Base-by-base conservation (phyloP, 208 protist species). In the Crithidia thermophila region DNA sequence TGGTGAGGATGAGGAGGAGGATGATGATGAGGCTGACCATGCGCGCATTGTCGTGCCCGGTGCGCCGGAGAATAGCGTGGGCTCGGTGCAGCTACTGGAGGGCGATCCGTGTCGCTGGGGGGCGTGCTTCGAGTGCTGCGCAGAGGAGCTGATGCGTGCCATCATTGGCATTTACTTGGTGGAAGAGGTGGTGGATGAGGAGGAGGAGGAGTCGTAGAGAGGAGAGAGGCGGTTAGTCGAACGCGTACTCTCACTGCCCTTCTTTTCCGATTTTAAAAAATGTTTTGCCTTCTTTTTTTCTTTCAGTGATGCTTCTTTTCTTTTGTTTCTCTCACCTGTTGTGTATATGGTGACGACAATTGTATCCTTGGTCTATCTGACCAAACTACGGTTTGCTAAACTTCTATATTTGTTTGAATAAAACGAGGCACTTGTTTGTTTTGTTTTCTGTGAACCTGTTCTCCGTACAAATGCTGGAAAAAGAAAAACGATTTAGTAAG, bases 31-130 rank as follows among this genome's bases (percentile, higher is more conserved):
- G 27, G 45, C 60, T 45, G 27, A 56, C 57, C 63, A 34, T 33
- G 16, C 28, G 45, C 20, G 28, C 16, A 34, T 16, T 14, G 25
- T 58, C 20, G 60, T 60, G 47, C 45, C 21, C 16, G 43, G 45
- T n/a, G 46, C 53, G 25, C 52, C 51, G 39, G 57, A 23, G 45
- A 68, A 49, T 14, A 67, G 62, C 25, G 78, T 71, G 3, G 83
- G 85, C 31, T 61, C 55, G 7, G 79, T 96, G 66, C 87, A 96
- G 77, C 50, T 96, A 13, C 67, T 96, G 39, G 87, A 96, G 37
- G 91, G 91, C 4, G 83, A 96, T 59, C 76, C 84, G 60, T 91
- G 80, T 58, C 81, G 78, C 42, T 94, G 82, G 77, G 91, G 91
- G 7, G 68, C 72, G 7, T 58, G 75, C 55, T 79, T 80, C 55